phyloP scores from a whole-genome alignment of 176 grass and related monocot species.

The Raddia distichophylla region DNA sequence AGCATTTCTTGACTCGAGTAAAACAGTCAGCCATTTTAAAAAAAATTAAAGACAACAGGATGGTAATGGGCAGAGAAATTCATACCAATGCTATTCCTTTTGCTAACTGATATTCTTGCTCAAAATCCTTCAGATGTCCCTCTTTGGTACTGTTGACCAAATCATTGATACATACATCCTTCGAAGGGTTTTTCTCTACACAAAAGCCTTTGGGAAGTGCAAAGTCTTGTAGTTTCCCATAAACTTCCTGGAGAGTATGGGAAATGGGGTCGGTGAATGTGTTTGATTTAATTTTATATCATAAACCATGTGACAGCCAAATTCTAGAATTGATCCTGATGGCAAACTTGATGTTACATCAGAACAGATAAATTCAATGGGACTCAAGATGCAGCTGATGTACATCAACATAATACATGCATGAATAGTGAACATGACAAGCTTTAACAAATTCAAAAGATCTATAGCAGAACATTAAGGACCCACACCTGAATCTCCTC shows the following conservation, averaged over 20 bases:
- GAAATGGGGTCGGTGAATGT: conserved; percentile 1
- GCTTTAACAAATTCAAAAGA: conserved; percentile 21
- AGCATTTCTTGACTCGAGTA: too few species aligned
- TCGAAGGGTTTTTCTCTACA: conserved; percentile 31
- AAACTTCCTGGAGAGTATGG: conserved; percentile 44
- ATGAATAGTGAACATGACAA: background rate
- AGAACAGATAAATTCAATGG: background rate
- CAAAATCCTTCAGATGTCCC: conserved; percentile 49
- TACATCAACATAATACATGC: background rate
- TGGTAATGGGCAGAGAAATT: background rate
- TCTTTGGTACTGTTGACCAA: conserved; percentile 43
- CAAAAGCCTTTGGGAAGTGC: conserved; percentile 28
- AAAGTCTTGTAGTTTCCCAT: conserved; percentile 48
- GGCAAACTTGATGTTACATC: background rate
- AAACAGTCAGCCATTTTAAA: too few species aligned
- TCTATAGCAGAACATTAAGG: conserved; percentile 9
- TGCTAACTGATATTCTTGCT: conserved; percentile 53
- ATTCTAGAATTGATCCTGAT: background rate
- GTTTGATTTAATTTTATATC: background rate
- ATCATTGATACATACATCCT: conserved; percentile 49
- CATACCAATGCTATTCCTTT: conserved; percentile 57
- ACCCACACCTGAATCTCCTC: conserved; percentile 39
- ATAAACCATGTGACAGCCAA: background rate
- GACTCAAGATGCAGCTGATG: background rate
- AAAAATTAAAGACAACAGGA: background rate